These are phyloP conservation scores for Gardenia jasminoides DNA, from an alignment of 257 asterid genomes.

Conservation along the genomic window DNA sequence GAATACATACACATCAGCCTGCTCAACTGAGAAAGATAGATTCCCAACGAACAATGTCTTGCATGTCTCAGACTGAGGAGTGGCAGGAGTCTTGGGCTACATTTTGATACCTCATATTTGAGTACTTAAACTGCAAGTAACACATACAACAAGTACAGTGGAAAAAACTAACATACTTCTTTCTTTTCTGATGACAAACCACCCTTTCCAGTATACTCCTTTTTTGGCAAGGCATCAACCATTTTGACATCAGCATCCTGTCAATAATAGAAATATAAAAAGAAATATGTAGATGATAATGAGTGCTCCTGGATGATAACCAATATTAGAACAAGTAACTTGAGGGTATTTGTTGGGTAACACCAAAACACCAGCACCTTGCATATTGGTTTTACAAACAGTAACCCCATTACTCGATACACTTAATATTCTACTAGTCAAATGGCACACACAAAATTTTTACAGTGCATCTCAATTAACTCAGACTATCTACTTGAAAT, in stretches of 20 bases:
- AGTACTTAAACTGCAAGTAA: neutral
- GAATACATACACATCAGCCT: slow-evolving; percentile 60
- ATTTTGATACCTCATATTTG: neutral
- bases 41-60: slow-evolving; percentile 79
- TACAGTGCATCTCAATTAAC: neutral
- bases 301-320: neutral
- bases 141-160: neutral
- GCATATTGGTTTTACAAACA: neutral
- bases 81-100: slow-evolving; percentile 55
- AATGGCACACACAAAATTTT: neutral
- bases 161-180: slow-evolving; percentile 35
- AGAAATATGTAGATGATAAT: neutral
- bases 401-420: neutral
- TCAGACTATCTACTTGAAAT: neutral
- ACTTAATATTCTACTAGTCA: neutral
- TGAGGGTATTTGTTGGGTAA: neutral
- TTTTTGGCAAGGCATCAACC: slow-evolving; percentile 34
- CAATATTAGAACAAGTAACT: neutral
- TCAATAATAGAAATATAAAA: neutral
- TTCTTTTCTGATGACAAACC: slow-evolving; percentile 20
- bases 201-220: slow-evolving; percentile 2
- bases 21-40: slow-evolving; percentile 53
- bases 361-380: neutral
- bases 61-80: slow-evolving; percentile 41
- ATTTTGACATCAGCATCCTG: slow-evolving; percentile 60